Conservation (phyloP, 2,329 filamentous ascomycete genomes). For the Elsinoe ampelina region DNA sequence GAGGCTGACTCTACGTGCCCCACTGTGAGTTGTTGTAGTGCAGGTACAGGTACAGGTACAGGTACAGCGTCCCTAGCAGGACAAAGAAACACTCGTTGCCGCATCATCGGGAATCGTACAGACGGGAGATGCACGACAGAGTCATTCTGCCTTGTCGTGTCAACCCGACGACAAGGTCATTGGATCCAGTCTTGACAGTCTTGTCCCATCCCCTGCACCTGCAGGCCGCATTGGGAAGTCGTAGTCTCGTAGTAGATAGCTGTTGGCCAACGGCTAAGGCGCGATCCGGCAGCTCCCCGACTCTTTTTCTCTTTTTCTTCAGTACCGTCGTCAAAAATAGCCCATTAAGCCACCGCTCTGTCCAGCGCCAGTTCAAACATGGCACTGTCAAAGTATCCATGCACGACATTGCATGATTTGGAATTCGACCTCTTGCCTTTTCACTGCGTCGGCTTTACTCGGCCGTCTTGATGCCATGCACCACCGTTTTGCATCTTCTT, state of each 20-base stretch:
- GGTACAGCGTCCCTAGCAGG: no score
- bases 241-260: no score
- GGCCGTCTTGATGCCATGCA: not conserved
- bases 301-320: not conserved
- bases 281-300: not conserved
- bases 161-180: no score
- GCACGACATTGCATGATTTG: constrained; percentile 10
- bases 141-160: not conserved
- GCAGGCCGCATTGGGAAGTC: constrained; percentile 12
- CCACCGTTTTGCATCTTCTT: not conserved
- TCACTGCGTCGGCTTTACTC: not conserved
- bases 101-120: not conserved
- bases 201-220: constrained; percentile 8
- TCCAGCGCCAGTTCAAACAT: no score
- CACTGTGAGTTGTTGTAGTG: not conserved
- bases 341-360: not conserved
- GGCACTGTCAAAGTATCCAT: not conserved
- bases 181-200: not conserved
- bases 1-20: not conserved
- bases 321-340: not conserved
- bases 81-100: not conserved
- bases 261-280: not conserved
- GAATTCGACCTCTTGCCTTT: not conserved
- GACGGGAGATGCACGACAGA: not conserved
- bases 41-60: no score